phyloP scores from a whole-genome alignment of 1,139 yeast genomes.

The Eremothecium sinecaudum region DNA sequence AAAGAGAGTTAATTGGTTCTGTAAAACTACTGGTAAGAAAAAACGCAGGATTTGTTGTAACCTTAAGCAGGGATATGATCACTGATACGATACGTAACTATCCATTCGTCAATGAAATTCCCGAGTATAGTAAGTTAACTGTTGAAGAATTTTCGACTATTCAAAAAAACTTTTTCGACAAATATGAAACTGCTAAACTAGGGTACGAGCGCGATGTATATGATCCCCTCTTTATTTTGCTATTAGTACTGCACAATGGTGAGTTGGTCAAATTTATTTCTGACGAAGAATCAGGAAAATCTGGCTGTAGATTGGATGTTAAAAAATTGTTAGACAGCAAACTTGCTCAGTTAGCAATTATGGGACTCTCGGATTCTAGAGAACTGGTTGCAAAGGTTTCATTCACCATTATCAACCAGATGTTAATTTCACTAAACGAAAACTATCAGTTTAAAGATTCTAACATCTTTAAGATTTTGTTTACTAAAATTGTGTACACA shows the following conservation, averaged over 20 bases:
- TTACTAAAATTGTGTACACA: slow-evolving; percentile 53
- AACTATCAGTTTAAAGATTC: slow-evolving; percentile 47
- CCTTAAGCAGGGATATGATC: slow-evolving; percentile 46
- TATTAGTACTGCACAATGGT: slow-evolving; percentile 50
- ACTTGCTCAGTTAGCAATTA: slow-evolving; percentile 48
- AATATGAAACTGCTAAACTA: slow-evolving; percentile 13
- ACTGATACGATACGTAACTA: slow-evolving; percentile 40
- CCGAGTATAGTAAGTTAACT: slow-evolving; percentile 15
- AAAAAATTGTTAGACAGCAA: slow-evolving; percentile 51
- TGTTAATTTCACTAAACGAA: slow-evolving; percentile 33
- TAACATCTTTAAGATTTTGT: slow-evolving; percentile 44
- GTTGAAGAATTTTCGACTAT: slow-evolving; percentile 7
- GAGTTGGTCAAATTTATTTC: slow-evolving; percentile 40
- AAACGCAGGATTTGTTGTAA: slow-evolving; percentile 43
- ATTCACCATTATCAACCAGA: slow-evolving; percentile 36
- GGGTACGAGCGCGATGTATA: slow-evolving; percentile 31
- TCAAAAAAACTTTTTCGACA: slow-evolving; percentile 28
- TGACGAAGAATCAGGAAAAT: slow-evolving; percentile 27
- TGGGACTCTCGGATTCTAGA: slow-evolving; percentile 41
- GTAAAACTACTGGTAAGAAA: slow-evolving; percentile 41
- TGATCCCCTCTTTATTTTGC: slow-evolving; percentile 53
- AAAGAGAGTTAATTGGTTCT: slow-evolving; percentile 38
- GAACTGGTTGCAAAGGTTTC: slow-evolving; percentile 46
- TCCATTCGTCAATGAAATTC: slow-evolving; percentile 14
- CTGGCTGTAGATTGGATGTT: slow-evolving; percentile 44